Base-by-base conservation (phyloP, 2,329 filamentous ascomycete species). In the Aspergillus floridensis region DNA sequence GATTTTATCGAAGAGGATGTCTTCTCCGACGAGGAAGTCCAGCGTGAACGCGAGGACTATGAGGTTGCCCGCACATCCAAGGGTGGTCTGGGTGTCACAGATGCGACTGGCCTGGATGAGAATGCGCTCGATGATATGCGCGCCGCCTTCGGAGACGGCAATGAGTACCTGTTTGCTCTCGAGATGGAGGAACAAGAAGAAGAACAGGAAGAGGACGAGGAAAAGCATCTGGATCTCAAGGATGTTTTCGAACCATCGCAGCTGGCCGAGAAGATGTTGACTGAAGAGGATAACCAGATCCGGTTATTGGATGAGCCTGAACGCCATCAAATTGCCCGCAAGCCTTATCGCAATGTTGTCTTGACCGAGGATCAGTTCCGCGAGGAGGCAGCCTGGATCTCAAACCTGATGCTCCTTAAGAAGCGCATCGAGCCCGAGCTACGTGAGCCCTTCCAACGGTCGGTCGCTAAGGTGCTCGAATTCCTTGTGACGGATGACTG, bases 201-300 rank as follows among this genome's bases (percentile, higher is more conserved):
- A 59, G 91, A 96, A 65, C 88, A 91, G 51, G 87, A 89, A 59
- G 83, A 90, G 65, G 85, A 88, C 60, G 90, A 91, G 62, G 91
- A 96, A 65, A 90, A 93, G 69, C 88, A 88, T 49, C 86, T 98
- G 47, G 92, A 97, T 76, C 85, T 99, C 63, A 97, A 98, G 79
- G 93, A 99, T 73, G 93, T 99, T 53, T 99, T 99, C 70, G 95
- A 99, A 76, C 95, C 95, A 0, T 96, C 93, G 2, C 92, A 99
- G 74, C 84, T 99, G 44, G 88, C 89, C 58, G 95, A 99, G 77
- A 93, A 92, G 77, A 89, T 98, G 74, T 85, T 99, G 67, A 99
- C 95, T 8, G 95, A 98, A 59, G 92, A 93, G 64, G 95, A 99
- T 74, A 96, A 98, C 74, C 80, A 87, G 59, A 97, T 99, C 65